Conservation (phyloP, 1,139 yeast genomes). For the Entelexis paramagnoliae region DNA sequence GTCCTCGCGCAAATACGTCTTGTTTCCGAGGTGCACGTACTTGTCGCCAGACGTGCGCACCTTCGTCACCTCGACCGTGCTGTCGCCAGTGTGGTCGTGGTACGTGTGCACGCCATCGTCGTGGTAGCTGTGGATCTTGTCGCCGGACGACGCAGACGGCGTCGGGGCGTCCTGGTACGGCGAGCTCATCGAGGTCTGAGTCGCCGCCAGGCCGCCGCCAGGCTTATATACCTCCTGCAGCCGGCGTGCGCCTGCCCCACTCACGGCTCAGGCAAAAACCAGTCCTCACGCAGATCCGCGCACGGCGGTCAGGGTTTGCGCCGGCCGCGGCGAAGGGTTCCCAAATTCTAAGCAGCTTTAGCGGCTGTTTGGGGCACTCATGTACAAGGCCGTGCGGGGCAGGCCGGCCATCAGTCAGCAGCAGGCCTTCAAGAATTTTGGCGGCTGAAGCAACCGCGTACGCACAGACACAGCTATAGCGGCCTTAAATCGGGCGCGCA, state of each 20-base stretch:
- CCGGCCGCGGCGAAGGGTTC: neutral
- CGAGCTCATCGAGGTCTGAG: neutral
- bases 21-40: constrained; percentile 58
- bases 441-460: neutral
- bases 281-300: neutral
- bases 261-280: neutral
- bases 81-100: neutral
- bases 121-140: neutral
- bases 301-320: neutral
- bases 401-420: neutral
- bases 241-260: neutral
- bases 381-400: neutral
- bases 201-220: neutral
- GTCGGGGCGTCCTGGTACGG: neutral
- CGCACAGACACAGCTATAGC: too few relatives aligned
- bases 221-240: neutral
- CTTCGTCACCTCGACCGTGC: constrained; percentile 6
- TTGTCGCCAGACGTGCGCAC: constrained; percentile 31
- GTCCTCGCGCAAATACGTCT: constrained; percentile 49
- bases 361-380: neutral
- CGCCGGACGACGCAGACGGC: neutral
- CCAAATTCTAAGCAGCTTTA: neutral
- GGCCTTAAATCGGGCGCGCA: neutral
- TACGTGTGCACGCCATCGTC: neutral
- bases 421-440: neutral